Base-by-base conservation (phyloP, 177 flowering plant genomes). In the Tripterygium wilfordii region DNA sequence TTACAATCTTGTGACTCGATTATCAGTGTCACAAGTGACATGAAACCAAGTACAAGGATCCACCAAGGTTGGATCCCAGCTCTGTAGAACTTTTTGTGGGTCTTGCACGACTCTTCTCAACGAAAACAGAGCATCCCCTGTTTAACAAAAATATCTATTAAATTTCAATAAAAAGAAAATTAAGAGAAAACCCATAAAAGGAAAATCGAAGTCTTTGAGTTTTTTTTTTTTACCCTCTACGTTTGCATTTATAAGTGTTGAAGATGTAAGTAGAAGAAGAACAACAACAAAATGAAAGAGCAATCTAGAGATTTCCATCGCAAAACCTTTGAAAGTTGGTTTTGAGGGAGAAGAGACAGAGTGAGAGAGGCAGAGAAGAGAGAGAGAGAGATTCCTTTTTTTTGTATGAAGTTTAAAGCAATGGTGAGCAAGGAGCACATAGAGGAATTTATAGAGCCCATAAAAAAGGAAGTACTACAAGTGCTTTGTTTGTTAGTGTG, bases 11-110 rank as follows among this genome's bases (percentile, higher is more conserved):
- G 88, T 82, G 45, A 88, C 96, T 16, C 79, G 65, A 64, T 73
- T 68, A 15, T 82, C 74, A 22, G 12, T 22, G 51, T 85, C 77
- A 28, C 96, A 87, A 36, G 92, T 84, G 20, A 87, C 82, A 49
- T 84, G 96, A 60, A 85, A 85, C 96, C 96, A 87, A 22, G 96
- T 84, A 45, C 96, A 87, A 0, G 96, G 92, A 57, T 85, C 78
- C 21, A 85, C 96, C 46, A 85, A 52, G 1, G 92, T 85, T 14
- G 96, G 94, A 69, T 88, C 90, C 96, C 94, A 88, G 63, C 96
- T 85, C 61, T 73, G 66, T 14, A 85, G 60, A 27, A 85, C 94
- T 32, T 68, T 62, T 14, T 58, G 65, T 12, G 96, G 96, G 50
- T 87, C 96, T 38, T 66, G 49, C 31, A 87, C 66, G 0, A 72